Evolutionary conservation across 129 eudicot genomes (phyloP).

Genomic region (Calendula officinalis): DNA sequence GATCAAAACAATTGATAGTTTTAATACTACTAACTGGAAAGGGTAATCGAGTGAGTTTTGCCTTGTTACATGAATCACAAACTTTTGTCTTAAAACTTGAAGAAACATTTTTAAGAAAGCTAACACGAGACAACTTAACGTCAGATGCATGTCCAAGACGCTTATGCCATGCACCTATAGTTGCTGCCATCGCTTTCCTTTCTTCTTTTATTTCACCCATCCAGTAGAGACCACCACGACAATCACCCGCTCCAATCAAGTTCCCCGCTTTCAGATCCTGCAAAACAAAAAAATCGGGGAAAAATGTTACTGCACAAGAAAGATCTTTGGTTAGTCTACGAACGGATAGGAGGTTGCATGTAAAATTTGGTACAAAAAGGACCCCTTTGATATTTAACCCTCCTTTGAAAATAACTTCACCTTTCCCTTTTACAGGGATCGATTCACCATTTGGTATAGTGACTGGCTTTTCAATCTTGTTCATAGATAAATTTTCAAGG

Average conservation of each 20-base stretch:
- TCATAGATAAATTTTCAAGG: not conserved
- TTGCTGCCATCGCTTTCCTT: not conserved
- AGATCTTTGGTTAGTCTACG: not conserved
- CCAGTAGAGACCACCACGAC: not conserved
- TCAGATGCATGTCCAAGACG: not conserved
- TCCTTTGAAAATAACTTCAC: not conserved
- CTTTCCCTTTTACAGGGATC: not conserved
- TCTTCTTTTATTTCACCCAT: not conserved
- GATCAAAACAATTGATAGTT: not conserved
- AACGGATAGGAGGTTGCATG: not conserved
- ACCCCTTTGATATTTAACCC: not conserved
- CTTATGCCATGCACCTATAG: not conserved
- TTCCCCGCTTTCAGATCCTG: not conserved
- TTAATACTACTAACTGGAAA: not conserved
- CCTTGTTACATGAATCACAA: not conserved
- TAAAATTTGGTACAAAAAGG: not conserved
- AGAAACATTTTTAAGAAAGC: not conserved
- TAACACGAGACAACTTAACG: not conserved
- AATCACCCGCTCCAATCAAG: conserved; percentile 1
- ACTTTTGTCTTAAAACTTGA: not conserved
- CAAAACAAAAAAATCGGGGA: not conserved
- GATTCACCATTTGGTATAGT: not conserved
- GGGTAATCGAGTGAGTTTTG: not conserved
- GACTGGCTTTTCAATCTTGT: not conserved
- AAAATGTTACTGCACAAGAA: not conserved